A percentile compares a stretch with the other conserved stretches of the same genome.
Evolutionary conservation across 2,329 filamentous ascomycete species (phyloP).

Genomic region (Ophiobolus disseminans): DNA sequence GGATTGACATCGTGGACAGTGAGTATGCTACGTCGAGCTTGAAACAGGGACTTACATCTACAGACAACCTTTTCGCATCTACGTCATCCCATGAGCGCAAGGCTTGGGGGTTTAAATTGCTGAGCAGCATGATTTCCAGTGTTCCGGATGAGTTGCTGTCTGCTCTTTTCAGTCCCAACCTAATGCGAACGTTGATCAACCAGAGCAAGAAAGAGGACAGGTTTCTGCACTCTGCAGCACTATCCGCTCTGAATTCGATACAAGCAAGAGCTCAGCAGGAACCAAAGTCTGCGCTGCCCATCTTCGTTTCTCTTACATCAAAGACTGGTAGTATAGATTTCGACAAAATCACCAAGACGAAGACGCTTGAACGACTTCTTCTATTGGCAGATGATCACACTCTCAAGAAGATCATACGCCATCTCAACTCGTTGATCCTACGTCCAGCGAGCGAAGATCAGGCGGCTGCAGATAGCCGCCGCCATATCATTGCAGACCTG

Average conservation of each 20-base stretch:
- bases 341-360: constrained; percentile 84
- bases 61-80: constrained; percentile 83
- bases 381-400: constrained; percentile 62
- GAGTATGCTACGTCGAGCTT: constrained; percentile 47
- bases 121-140: constrained; percentile 73
- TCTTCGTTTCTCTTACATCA: constrained; percentile 73
- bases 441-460: constrained; percentile 55
- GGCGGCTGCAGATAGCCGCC: constrained; percentile 53
- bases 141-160: constrained; percentile 59
- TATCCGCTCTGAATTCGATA: constrained; percentile 76
- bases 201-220: constrained; percentile 46
- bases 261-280: constrained; percentile 67
- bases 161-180: constrained; percentile 79
- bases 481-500: constrained; percentile 60
- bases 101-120: constrained; percentile 87
- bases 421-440: constrained; percentile 57
- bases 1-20: constrained; percentile 87
- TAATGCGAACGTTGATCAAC: constrained; percentile 64
- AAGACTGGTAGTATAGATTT: constrained; percentile 78
- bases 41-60: constrained; percentile 7
- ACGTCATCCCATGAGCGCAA: constrained; percentile 87
- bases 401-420: constrained; percentile 60
- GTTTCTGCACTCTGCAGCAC: constrained; percentile 69
- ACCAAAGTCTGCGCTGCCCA: constrained; percentile 64
- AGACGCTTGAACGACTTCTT: constrained; percentile 79